Evolutionary conservation across 768 basidiomycete genomes (phyloP), one percentile per base, ranked within the genome.

Genomic region (Zangia roseola): DNA sequence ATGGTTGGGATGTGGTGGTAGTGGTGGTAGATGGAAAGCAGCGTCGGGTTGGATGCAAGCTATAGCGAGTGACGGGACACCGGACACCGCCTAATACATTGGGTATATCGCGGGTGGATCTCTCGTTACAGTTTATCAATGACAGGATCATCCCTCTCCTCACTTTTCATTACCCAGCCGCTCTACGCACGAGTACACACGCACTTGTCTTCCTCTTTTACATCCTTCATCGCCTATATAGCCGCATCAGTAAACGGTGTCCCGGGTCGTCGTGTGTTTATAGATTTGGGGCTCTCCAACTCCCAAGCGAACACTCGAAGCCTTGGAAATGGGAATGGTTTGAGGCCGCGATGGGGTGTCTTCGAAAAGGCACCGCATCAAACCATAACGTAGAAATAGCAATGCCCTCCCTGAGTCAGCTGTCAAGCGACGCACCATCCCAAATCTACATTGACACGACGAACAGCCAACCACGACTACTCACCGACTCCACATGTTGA

Each of bases 401-500:
- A 53, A 46, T 45, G 35, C 23, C 47, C 47, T 25, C 56, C 50
- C 43, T 36, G 46, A 38, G 47, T 26, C 40, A 54, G 45, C 26
- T 20, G 49, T 54, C 30, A 51, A 31, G 30, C 30, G 44, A 23
- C 39, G 46, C 44, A 49, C 56, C 56, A 28, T 26, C 50, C 63
- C 52, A 51, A 45, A 59, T 55, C 49, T 35, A 34, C 45, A 47
- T 35, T 49, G 42, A 45, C 47, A 45, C 49, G 45, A 46, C 51
- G 49, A 53, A 43, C n/a, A 35, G n/a, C 24, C 45, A 49, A 49
- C 31, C 30, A 2, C 24, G 30, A 52, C 52, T 40, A 74, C 78
- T 76, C 67, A 85, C 86, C 65, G 69, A 51, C 44, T 86, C 81
- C 61, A 77, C 78, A 67, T 89, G 87, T 49, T 59, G 58, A 10